Conservation (phyloP, 2,329 filamentous ascomycete species). For the Apiospora aurea region DNA sequence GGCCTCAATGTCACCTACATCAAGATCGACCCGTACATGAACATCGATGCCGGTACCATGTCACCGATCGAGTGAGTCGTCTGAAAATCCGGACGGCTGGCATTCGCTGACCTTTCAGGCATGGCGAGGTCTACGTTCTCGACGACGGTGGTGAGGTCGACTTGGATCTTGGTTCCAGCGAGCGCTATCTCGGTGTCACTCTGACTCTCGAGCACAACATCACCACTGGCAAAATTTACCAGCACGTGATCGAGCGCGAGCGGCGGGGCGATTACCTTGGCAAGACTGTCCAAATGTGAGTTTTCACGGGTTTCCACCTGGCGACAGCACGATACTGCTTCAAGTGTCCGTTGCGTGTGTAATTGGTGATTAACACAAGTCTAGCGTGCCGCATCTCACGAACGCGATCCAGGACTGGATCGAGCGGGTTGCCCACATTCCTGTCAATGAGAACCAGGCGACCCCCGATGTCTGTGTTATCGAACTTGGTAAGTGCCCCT, state of each 20-base stretch:
- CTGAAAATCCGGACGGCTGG: not conserved
- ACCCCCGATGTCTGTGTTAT: slow-evolving; percentile 93
- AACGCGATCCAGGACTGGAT: slow-evolving; percentile 94
- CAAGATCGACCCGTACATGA: slow-evolving; percentile 72
- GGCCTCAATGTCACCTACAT: slow-evolving; percentile 71
- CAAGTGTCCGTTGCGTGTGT: not conserved
- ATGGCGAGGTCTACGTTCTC: slow-evolving; percentile 90
- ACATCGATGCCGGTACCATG: slow-evolving; percentile 73
- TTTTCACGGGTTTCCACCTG: not conserved
- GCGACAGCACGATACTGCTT: not conserved
- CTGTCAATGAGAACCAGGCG: slow-evolving; percentile 83
- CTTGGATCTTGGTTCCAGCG: slow-evolving; percentile 64
- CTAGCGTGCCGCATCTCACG: slow-evolving; percentile 82
- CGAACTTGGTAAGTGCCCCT: slow-evolving; percentile 48
- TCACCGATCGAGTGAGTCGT: slow-evolving; percentile 45
- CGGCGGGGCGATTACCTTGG: slow-evolving; percentile 80
- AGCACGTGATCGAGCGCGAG: slow-evolving; percentile 78
- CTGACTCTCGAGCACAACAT: slow-evolving; percentile 92
- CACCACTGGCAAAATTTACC: slow-evolving; percentile 96
- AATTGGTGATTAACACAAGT: not conserved
- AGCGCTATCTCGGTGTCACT: slow-evolving; percentile 77
- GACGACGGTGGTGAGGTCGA: slow-evolving; percentile 74
- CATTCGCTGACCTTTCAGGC: slow-evolving; percentile 52
- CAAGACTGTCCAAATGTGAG: slow-evolving; percentile 78
- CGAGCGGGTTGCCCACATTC: slow-evolving; percentile 81